A percentile compares a stretch with the other conserved stretches of the same genome.
These are phyloP conservation scores for Melocanna baccifera DNA, from an alignment of 176 grass and related monocot genomes.

Conservation along the genomic window DNA sequence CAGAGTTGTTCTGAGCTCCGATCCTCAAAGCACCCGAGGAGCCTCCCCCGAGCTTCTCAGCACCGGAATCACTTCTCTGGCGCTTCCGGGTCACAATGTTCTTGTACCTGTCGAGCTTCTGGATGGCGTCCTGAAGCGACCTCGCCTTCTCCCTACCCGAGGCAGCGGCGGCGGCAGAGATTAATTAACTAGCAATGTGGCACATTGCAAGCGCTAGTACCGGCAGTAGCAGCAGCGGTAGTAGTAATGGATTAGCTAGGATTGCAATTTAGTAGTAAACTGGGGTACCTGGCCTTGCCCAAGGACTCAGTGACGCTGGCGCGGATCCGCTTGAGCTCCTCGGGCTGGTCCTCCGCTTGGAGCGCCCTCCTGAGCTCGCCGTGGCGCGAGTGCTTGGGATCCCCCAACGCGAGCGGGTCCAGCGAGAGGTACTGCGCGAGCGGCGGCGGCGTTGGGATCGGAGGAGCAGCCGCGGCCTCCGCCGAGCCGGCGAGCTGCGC, in stretches of 20 bases:
- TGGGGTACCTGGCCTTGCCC: slow-evolving; percentile 48
- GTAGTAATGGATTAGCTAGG: not conserved
- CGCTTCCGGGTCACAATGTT: slow-evolving; percentile 62
- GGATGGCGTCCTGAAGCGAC: slow-evolving; percentile 55
- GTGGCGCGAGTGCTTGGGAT: slow-evolving; percentile 56
- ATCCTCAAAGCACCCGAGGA: slow-evolving; percentile 35
- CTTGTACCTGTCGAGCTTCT: slow-evolving; percentile 66
- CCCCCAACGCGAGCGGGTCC: slow-evolving; percentile 43
- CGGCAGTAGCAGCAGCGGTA: not conserved
- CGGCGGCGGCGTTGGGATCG: slow-evolving; percentile 29
- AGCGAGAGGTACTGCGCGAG: slow-evolving; percentile 56
- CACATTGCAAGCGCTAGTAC: not conserved
- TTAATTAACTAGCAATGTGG: not conserved
- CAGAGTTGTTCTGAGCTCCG: slow-evolving; percentile 57
- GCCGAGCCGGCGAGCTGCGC: not conserved
- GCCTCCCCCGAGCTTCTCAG: slow-evolving; percentile 38
- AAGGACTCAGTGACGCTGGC: slow-evolving; percentile 43
- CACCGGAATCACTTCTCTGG: slow-evolving; percentile 40
- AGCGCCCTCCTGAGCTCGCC: slow-evolving; percentile 59
- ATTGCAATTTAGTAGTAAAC: not conserved
- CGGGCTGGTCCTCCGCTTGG: slow-evolving; percentile 48
- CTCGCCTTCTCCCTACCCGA: slow-evolving; percentile 53
- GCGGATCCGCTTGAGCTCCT: slow-evolving; percentile 68
- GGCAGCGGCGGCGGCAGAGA: not conserved
- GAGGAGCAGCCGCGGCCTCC: slow-evolving; percentile 26